Base-by-base conservation (phyloP, 176 grass and related monocot genomes). In the Miscanthus lutarioriparius region DNA sequence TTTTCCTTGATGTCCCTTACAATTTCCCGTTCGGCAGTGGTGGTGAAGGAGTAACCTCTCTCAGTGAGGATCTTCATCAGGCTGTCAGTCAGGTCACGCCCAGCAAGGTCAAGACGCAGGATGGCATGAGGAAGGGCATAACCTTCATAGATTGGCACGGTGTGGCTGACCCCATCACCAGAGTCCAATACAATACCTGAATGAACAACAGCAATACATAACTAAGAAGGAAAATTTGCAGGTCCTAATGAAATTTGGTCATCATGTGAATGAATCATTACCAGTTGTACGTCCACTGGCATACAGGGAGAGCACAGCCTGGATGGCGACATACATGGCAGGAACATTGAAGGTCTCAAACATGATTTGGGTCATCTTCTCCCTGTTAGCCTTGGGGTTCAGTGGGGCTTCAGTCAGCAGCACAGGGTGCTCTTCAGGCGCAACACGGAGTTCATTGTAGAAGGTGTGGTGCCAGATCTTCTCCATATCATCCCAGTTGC, bases 401-500 rank as follows among this genome's bases (percentile, higher is more conserved):
- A 88, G 87, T 23, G 87, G 87, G 7, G 87, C 87, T 63, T 88
- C 87, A 6, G 86, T 88, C 72, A 88, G 86, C 80, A 88, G 33
- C 54, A 88, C 86, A 14, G 86, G 86, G 80, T 88, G 86, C 53
- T 88, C 86, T 20, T 88, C 86, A 10, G 86, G 86, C 1, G 86
- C 80, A 20, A 88, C 87, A 58, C 87, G 87, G 25, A 88, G 81
- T 38, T 88, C 86, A 16, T 87, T 87, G 1, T 82, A 87, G 79
- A 87, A 87, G 3, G 86, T 87, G 64, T 87, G 86, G 4, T 87
- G 86, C 86, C 86, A 87, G 72, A 87, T 87, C 63, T 87, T 87
- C 72, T 87, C 86, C 86, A 88, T 88, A 16, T 88, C 87, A 66
- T 88, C 87, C 87, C 87, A 88, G 36, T 84, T 88, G 87, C 75